Evolutionary conservation across 257 asterid species (phyloP).

Genomic region (Nicotiana benthamiana): DNA sequence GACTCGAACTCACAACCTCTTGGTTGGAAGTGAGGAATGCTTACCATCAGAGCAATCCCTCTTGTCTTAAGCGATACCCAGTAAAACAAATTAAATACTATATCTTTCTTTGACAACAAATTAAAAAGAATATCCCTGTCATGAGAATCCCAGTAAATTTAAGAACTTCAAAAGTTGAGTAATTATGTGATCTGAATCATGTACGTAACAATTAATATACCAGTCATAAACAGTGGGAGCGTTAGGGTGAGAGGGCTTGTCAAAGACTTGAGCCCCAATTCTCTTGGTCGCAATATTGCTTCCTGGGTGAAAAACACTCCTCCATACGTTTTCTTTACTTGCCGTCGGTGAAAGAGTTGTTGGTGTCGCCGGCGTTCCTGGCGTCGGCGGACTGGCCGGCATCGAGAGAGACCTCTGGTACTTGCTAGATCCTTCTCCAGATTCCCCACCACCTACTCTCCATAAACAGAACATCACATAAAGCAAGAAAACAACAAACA

Average conservation of each 20-base stretch:
- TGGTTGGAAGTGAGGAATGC: no score
- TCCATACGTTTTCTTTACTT: conserved; percentile 76
- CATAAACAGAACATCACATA: not conserved
- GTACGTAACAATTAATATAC: conserved; percentile 19
- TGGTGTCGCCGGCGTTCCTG: conserved; percentile 67
- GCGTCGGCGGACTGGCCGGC: conserved; percentile 44
- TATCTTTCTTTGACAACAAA: no score
- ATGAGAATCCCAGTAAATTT: not conserved
- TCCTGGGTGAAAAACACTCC: conserved; percentile 97
- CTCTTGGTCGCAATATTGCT: conserved; percentile 71
- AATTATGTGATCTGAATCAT: not conserved
- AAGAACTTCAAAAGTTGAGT: not conserved
- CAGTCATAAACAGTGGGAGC: conserved; percentile 96
- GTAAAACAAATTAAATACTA: not conserved
- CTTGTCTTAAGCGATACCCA: no score
- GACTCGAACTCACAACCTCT: no score
- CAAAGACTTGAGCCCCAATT: conserved; percentile 66
- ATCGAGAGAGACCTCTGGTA: conserved; percentile 50
- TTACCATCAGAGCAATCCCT: no score
- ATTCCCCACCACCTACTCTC: conserved; percentile 27
- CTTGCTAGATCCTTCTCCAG: conserved; percentile 37
- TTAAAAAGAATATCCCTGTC: not conserved
- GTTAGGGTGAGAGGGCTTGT: conserved; percentile 69
- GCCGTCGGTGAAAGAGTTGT: conserved; percentile 41
- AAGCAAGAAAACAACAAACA: no score